phyloP scores from a whole-genome alignment of 2,329 filamentous ascomycete species.

The Fusarium acutatum region DNA sequence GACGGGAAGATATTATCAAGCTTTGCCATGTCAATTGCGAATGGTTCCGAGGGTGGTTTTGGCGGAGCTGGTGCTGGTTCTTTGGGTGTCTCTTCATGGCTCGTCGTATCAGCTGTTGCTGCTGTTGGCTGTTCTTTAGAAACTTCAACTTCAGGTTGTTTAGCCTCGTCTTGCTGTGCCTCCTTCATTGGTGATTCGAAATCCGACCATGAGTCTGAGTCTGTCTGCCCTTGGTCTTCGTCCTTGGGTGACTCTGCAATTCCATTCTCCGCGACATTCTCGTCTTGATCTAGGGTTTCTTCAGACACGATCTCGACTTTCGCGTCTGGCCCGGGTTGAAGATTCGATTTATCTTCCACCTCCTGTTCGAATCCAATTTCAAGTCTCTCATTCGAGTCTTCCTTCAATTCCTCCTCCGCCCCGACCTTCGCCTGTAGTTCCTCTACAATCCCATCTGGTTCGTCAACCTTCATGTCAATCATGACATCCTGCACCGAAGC shows the following conservation, averaged over 20 bases:
- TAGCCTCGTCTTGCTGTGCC: not conserved
- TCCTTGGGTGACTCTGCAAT: not conserved
- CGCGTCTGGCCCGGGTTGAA: not conserved
- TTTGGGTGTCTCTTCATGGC: not conserved
- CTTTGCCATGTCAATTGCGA: slow-evolving; percentile 46
- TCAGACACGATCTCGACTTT: not conserved
- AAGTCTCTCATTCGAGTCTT: not conserved
- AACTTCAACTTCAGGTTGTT: not conserved
- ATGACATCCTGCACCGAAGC: not conserved
- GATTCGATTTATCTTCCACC: not conserved
- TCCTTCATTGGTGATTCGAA: slow-evolving; percentile 29
- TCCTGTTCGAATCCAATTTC: not conserved
- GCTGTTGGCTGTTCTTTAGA: not conserved
- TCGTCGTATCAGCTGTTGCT: not conserved
- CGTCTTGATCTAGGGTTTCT: not conserved
- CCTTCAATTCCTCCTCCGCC: not conserved
- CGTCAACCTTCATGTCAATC: not conserved
- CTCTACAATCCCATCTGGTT: not conserved
- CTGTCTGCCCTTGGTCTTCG: not conserved
- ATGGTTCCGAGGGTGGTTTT: slow-evolving; percentile 29
- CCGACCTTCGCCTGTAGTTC: not conserved
- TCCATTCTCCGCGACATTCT: not conserved
- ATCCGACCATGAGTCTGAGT: slow-evolving; percentile 32
- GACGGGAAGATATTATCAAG: slow-evolving; percentile 47
- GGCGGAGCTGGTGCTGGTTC: not conserved